Percentiles rank a stretch among this genome's conserved stretches.
Evolutionary conservation across 176 grass and related monocot species (phyloP).

Genomic region (Chrysopogon serrulatus): DNA sequence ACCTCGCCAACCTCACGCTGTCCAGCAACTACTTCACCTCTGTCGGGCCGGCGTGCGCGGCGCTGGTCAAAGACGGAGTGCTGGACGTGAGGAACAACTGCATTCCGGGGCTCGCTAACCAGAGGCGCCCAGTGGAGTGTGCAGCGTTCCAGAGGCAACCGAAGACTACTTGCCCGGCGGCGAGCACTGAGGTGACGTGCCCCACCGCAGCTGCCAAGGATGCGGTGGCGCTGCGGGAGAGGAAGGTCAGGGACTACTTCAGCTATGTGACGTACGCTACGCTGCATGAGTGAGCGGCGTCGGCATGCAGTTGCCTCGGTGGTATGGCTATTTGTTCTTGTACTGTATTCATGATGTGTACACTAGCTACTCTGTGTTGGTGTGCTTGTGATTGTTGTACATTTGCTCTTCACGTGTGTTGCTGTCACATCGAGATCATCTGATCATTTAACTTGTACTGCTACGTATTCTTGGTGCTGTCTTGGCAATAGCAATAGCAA

Average conservation of each 20-base stretch:
- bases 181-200: neutral
- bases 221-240: neutral
- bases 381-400: slow-evolving; percentile 2
- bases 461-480: neutral
- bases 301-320: neutral
- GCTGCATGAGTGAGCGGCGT: neutral
- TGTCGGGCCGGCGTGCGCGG: slow-evolving; percentile 33
- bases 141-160: slow-evolving; percentile 41
- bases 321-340: neutral
- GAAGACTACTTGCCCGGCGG: slow-evolving; percentile 44
- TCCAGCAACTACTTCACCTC: slow-evolving; percentile 76
- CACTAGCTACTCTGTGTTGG: neutral
- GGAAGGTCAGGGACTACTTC: slow-evolving; percentile 1
- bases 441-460: neutral
- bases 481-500: neutral
- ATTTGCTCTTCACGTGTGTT: neutral
- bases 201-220: neutral
- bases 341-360: neutral
- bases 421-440: neutral
- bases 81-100: slow-evolving; percentile 67
- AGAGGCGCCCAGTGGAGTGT: slow-evolving; percentile 58
- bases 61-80: slow-evolving; percentile 18
- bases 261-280: slow-evolving; percentile 39
- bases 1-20: slow-evolving; percentile 59
- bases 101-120: slow-evolving; percentile 47